phyloP scores from a whole-genome alignment of 345 rosid species.

The Corymbia maculata region DNA sequence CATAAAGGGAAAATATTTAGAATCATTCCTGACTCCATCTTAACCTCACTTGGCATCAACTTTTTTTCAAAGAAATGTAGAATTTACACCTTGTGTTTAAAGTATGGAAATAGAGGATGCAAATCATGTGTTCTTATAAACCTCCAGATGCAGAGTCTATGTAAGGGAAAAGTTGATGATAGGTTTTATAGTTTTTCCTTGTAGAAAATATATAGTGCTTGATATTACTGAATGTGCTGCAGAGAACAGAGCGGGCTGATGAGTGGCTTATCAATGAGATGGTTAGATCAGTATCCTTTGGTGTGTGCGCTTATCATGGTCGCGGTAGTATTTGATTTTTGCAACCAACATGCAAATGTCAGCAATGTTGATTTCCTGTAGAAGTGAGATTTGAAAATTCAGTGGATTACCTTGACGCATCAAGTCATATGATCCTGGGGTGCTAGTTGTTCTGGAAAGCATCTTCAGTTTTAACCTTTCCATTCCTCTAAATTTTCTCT shows the following conservation, averaged over 20 bases:
- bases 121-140: background rate
- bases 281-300: conserved; percentile 89
- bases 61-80: background rate
- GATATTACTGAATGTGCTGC: conserved; percentile 6
- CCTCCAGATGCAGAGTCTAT: background rate
- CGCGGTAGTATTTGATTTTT: background rate
- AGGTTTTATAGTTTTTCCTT: background rate
- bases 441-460: conserved; percentile 63
- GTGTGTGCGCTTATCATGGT: background rate
- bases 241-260: conserved; percentile 72
- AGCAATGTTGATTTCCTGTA: background rate
- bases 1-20: background rate
- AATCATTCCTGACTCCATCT: background rate
- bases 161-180: background rate
- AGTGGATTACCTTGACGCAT: conserved; percentile 31
- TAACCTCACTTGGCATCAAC: background rate
- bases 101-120: background rate
- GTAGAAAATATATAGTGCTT: background rate
- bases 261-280: conserved; percentile 67
- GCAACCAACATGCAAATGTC: background rate
- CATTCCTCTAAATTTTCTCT: conserved; percentile 64
- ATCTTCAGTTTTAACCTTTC: conserved; percentile 78
- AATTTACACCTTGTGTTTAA: background rate
- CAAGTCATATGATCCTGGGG: conserved; percentile 86
- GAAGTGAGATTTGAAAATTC: background rate